phyloP scores from a whole-genome alignment of 306 rosid genomes.

The Fragaria ananassa region DNA sequence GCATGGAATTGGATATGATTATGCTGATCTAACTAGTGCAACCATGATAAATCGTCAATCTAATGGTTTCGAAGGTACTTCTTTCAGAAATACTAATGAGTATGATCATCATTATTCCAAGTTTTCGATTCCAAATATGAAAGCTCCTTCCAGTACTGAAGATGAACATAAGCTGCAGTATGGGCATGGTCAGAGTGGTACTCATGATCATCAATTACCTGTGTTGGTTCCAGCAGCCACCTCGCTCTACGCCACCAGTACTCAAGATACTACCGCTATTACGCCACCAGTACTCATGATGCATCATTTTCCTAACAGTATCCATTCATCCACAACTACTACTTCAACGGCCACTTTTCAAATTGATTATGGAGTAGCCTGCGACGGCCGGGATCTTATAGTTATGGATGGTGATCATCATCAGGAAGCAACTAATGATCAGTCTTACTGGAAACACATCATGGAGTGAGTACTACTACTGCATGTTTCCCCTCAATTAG shows the following conservation, averaged over 20 bases:
- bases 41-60: background rate
- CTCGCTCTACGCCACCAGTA: background rate
- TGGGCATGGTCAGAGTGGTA: background rate
- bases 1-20: background rate
- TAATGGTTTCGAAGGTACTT: background rate
- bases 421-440: conserved; percentile 34
- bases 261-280: background rate
- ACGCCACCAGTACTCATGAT: no score
- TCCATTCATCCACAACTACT: background rate
- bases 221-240: conserved; percentile 23
- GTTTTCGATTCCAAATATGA: background rate
- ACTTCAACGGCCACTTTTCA: background rate
- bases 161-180: background rate
- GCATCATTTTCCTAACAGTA: background rate
- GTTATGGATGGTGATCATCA: background rate
- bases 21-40: background rate
- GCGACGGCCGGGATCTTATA: conserved; percentile 31
- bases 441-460: conserved; percentile 56
- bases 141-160: background rate
- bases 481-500: no score
- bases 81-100: background rate
- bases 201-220: conserved; percentile 33
- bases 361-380: background rate
- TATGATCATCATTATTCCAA: background rate
- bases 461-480: conserved; percentile 28